Evolutionary conservation across 2,329 filamentous ascomycete species (phyloP), one percentile per base, ranked within the genome.

Genomic region (Botrytis squamosa): DNA sequence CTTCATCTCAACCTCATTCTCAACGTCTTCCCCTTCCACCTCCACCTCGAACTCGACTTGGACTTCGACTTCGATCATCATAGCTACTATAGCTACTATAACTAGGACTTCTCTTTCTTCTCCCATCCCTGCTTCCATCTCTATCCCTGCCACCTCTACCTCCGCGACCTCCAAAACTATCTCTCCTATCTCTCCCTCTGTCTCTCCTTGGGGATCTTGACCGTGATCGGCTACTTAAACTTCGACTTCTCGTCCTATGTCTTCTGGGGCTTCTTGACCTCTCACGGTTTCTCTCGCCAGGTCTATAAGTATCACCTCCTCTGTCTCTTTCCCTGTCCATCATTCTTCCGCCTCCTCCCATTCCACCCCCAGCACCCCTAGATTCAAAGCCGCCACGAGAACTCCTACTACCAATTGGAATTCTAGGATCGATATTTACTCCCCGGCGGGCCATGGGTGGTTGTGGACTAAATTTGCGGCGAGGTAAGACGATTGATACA

Each of bases 381-480:
- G 44, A 55, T 20, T 68, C 46, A 16, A 44, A 60, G 36, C 77
- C 77, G 18, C 75, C 70, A 40, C 71, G 77, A 75, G 78, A 80
- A 12, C 78, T 76, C 18, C 57, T 52, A 62, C 64, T 36, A 14
- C 76, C 77, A 44, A 69, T 46, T 40, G 78, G 77, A 29, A 73
- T 84, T 80, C 88, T 83, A 74, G 90, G 85, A 80, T 89, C 85
- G 78, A 90, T 87, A 76, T 88, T 88, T 73, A 86, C 87, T 74
- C 88, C 88, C 68, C 88, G 88, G 69, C 91, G 88, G 70, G 92
- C 89, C 8, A 88, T 88, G 1, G 93, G 93, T 25, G 95, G 95
- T 64, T 92, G 90, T 29, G 90, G 90, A 10, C 93, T 95, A 80
- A 97, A 93, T 78, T 94, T 93, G 68, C 80, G 79, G 33, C 80